Conservation (phyloP, 1,284 basidiomycete genomes). For the Ustilago curta region DNA sequence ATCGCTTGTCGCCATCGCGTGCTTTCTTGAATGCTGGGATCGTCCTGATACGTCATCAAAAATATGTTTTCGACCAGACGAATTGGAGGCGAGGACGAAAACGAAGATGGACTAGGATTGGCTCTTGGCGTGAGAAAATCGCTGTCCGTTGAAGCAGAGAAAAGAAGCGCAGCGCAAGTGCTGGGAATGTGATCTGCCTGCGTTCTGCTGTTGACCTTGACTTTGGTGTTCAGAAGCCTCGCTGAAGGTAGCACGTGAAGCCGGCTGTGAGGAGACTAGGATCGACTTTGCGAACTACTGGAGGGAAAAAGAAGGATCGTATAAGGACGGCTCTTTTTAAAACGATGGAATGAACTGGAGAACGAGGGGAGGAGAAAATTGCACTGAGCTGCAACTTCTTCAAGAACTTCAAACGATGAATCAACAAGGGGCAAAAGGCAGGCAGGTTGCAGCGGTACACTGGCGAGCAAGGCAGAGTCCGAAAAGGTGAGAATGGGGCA, state of each 20-base stretch:
- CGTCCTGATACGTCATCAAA: background rate
- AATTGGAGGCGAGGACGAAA: too few species aligned
- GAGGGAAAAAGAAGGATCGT: background rate
- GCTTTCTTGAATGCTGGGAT: background rate
- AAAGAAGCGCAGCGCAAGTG: too few species aligned
- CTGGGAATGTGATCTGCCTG: too few species aligned
- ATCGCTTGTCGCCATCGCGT: background rate
- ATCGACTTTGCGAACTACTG: too few species aligned
- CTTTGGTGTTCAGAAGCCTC: too few species aligned
- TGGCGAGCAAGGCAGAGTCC: background rate
- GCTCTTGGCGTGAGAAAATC: too few species aligned
- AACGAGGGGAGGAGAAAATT: background rate
- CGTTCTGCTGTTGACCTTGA: too few species aligned
- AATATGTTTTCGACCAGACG: background rate
- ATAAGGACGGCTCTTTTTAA: background rate
- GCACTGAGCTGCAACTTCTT: background rate
- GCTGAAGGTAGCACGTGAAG: background rate
- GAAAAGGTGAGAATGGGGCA: background rate
- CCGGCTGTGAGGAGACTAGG: background rate
- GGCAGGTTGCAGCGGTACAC: background rate
- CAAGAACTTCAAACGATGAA: too few species aligned
- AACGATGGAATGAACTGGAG: background rate
- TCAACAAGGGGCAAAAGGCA: background rate
- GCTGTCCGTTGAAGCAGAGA: too few species aligned
- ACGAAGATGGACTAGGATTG: too few species aligned